A percentile compares a stretch with the other conserved stretches of the same genome.
Conservation (phyloP, 2,329 filamentous ascomycete genomes). For the Nothopassalora personata region DNA sequence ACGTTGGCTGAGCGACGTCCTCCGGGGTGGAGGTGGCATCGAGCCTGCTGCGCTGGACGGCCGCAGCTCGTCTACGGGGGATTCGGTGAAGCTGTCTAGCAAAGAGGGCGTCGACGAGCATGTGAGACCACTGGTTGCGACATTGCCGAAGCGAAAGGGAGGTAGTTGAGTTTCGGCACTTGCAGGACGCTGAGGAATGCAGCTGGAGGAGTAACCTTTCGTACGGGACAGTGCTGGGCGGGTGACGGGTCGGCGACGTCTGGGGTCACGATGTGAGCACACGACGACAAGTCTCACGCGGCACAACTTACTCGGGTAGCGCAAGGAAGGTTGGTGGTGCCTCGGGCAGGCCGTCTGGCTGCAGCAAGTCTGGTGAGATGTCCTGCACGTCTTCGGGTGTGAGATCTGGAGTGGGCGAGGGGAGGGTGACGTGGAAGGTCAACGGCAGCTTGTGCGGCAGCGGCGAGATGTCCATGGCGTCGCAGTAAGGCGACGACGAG, state of each 20-base stretch:
- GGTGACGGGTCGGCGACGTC: conserved; percentile 41
- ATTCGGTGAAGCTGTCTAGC: conserved; percentile 75
- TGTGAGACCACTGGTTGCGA: conserved; percentile 28
- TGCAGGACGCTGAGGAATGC: conserved; percentile 54
- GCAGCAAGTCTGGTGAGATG: conserved; percentile 27
- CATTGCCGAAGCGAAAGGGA: conserved; percentile 68
- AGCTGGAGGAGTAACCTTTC: conserved; percentile 68
- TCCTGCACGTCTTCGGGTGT: conserved; percentile 42
- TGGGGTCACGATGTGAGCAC: conserved; percentile 19
- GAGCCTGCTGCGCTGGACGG: conserved; percentile 47
- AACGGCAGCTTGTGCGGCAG: conserved; percentile 76
- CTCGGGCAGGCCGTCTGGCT: conserved; percentile 26
- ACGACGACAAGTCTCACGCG: conserved; percentile 5
- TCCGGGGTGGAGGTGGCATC: conserved; percentile 58
- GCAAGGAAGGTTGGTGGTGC: conserved; percentile 20
- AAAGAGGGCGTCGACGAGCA: conserved; percentile 60
- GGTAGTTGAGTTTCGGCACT: conserved; percentile 62
- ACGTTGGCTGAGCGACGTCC: conserved; percentile 59
- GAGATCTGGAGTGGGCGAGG: conserved; percentile 64
- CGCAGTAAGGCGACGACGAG: conserved; percentile 74
- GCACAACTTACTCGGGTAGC: conserved; percentile 28
- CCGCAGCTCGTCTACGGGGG: conserved; percentile 66
- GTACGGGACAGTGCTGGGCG: conserved; percentile 69
- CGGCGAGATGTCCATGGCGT: conserved; percentile 91
- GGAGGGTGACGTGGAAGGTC: conserved; percentile 57